phyloP scores from a whole-genome alignment of 2,329 filamentous ascomycete species.

The Fusarium citri region DNA sequence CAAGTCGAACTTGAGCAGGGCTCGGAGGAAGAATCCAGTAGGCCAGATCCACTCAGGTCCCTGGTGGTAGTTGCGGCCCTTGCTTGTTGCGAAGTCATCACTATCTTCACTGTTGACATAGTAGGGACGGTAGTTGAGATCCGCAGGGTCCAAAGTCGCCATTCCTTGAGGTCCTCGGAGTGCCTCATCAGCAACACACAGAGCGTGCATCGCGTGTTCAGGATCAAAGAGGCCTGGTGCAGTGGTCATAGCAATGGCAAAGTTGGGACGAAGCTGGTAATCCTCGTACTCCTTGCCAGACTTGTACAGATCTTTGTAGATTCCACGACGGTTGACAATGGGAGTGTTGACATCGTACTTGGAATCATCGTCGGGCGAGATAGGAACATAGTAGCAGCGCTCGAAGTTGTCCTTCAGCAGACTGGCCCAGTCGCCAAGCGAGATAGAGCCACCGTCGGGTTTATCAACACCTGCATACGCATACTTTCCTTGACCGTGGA shows the following conservation, averaged over 20 bases:
- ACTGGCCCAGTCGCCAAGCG: constrained; percentile 81
- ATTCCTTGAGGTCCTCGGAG: constrained; percentile 92
- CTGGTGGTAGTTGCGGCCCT: constrained; percentile 97
- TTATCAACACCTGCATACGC: constrained; percentile 78
- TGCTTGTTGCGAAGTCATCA: constrained; percentile 88
- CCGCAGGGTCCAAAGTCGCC: constrained; percentile 92
- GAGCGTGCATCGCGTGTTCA: constrained; percentile 79
- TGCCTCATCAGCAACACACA: constrained; percentile 81
- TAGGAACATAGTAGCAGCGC: constrained; percentile 87
- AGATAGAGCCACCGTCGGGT: constrained; percentile 69
- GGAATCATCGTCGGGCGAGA: constrained; percentile 74
- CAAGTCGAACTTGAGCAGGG: constrained; percentile 90
- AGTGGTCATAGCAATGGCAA: constrained; percentile 94
- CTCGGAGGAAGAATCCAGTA: constrained; percentile 93
- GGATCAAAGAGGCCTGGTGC: constrained; percentile 88
- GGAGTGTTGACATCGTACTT: constrained; percentile 83
- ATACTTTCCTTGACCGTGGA: constrained; percentile 77
- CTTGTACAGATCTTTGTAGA: constrained; percentile 97
- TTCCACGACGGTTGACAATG: constrained; percentile 89
- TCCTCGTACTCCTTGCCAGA: constrained; percentile 97
- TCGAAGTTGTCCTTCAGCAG: constrained; percentile 90
- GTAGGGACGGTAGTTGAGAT: constrained; percentile 93
- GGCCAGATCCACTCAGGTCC: constrained; percentile 99
- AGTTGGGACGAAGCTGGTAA: constrained; percentile 95
- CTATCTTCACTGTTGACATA: constrained; percentile 97